Base-by-base conservation (phyloP, 2,329 filamentous ascomycete genomes). In the Cladosporium velox region DNA sequence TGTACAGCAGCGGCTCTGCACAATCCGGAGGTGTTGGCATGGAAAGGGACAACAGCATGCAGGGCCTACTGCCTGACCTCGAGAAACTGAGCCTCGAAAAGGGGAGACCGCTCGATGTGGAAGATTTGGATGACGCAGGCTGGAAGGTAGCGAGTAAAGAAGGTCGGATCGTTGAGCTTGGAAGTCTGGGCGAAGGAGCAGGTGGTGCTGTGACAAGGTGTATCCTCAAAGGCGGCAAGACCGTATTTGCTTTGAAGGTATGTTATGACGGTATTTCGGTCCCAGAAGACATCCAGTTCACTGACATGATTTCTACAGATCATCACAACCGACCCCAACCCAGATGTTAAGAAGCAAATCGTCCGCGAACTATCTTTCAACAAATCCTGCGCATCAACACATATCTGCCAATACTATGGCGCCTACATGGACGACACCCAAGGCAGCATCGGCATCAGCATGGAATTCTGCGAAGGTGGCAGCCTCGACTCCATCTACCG, bases 381-480 rank as follows among this genome's bases (percentile, higher is more conserved):
- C 85, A 97, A 97, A 80, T 92, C 93, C 71, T 98, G 95, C 77
- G 93, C 92, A 6, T 97, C 93, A 4, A 90, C 95, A 67, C 93
- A 98, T 78, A 99, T 99, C 74, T 99, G 95, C 80, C 89, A 91
- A 69, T 99, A 99, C 81, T 99, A 97, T 75, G 95, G 95, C 69
- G 94, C 94, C 49, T 99, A 98, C 77, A 92, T 96, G 77, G 94
- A 99, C 76, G 91, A 95, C 66, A 90, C 92, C n/a, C 96, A 92
- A 11, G 92, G 93, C 60, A 98, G 94, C 58, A 98, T 99, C 71
- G 97, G 92, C 58, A 99, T 99, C 75, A 93, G 93, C 66, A 99
- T 99, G 95, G 95, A 99, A 77, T 98, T 96, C 74, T 99, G 95
- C 77, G 95, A 98, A 79, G 95, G 95, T 66, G 95, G 95, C 63